These are phyloP conservation scores for Coleophoma eucalyptorum DNA, from an alignment of 2,329 filamentous ascomycete genomes.

Conservation along the genomic window DNA sequence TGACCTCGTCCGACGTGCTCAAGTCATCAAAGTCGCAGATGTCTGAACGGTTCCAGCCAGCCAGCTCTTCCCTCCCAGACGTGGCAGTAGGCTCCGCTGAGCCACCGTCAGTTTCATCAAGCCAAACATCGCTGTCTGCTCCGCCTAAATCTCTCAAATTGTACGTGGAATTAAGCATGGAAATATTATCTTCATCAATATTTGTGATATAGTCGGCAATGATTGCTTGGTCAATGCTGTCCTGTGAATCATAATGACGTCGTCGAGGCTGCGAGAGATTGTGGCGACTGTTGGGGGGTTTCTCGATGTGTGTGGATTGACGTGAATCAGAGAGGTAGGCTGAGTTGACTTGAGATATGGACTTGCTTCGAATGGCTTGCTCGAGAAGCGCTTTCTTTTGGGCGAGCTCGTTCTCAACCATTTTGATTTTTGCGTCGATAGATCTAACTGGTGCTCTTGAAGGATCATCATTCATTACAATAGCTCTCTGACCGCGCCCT, in stretches of 20 bases:
- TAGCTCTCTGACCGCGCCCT: slow-evolving; percentile 2
- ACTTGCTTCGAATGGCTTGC: slow-evolving; percentile 17
- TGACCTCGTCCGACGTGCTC: slow-evolving; percentile 44
- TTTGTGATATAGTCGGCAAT: slow-evolving; percentile 31
- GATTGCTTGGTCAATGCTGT: slow-evolving; percentile 16
- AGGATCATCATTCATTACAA: background rate
- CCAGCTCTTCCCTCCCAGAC: background rate
- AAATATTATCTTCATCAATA: slow-evolving; percentile 24
- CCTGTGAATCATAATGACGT: slow-evolving; percentile 3
- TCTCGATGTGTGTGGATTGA: background rate
- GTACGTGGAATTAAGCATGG: slow-evolving; percentile 10
- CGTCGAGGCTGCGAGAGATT: background rate
- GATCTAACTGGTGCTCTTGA: slow-evolving; percentile 2
- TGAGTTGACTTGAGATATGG: background rate
- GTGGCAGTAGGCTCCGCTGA: slow-evolving; percentile 11
- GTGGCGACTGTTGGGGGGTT: slow-evolving; percentile 3
- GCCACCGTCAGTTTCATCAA: slow-evolving; percentile 20
- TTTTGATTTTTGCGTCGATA: slow-evolving; percentile 22
- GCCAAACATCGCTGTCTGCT: slow-evolving; percentile 34
- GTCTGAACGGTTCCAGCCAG: slow-evolving; percentile 38
- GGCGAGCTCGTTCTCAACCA: slow-evolving; percentile 24
- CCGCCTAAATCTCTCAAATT: slow-evolving; percentile 38
- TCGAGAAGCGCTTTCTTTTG: slow-evolving; percentile 18
- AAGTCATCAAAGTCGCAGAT: slow-evolving; percentile 42
- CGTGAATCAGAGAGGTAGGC: background rate